Evolutionary conservation across 306 rosid genomes (phyloP), one percentile per base, ranked within the genome.

Genomic region (Spatholobus suberectus): DNA sequence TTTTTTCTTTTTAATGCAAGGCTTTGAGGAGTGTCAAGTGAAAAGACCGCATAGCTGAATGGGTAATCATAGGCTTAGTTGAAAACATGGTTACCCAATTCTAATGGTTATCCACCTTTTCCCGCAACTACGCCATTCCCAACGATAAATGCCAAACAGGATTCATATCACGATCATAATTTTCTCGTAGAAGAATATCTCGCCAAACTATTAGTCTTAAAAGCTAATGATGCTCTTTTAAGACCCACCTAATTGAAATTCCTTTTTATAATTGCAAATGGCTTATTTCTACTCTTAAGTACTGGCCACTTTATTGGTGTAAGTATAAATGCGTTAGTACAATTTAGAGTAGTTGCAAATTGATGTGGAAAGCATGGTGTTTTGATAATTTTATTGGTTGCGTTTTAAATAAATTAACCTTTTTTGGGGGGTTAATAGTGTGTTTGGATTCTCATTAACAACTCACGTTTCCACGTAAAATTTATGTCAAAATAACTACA

Each of bases 21-120:
- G 63, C 2, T n/a, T 4, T 54, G 10, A 26, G 18, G 2, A 52
- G 40, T 7, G 68, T 37, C 5, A 32, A 21, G 43, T 21, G 43
- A 62, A 62, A 32, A 17, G 29, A 46, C 43, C 40, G 7, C 29
- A 15, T 8, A 68, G 63, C 18, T 44, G 17, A 20, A 37, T 18
- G n/a, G 58, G 58, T 27, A 62, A 83, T 77, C 79, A 83, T 70
- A 38, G 27, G 62, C 41, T 40, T 51, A 1, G 24, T 78, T 83
- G 79, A 83, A 77, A 62, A 47, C 59, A 46, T 59, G 78, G 57
- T 57, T 47, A 70, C 11, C 20, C 44, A 58, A 38, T 62, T 80
- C 20, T 27, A 75, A 20, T 58, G 78, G 76, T 70, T 54, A 29
- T 17, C 44, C 3, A 55, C 12, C 6, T 23, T 51, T 82, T 41